Percentiles rank a stretch among this genome's conserved stretches.
phyloP scores from a whole-genome alignment of 306 rosid species.

The Quercus suber region DNA sequence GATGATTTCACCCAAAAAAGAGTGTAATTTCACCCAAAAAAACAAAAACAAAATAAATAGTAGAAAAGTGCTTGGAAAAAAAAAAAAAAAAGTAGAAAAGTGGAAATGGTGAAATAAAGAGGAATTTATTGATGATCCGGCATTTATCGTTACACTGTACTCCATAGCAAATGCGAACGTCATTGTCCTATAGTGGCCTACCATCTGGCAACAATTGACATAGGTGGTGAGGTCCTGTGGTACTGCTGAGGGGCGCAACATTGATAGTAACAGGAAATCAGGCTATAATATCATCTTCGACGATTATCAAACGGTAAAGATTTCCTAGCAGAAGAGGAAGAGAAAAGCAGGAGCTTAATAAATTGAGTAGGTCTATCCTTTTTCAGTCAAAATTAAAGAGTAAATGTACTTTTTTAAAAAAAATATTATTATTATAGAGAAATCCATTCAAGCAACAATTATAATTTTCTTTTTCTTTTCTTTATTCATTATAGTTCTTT shows the following conservation, averaged over 20 bases:
- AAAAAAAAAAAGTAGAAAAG: too few relatives aligned
- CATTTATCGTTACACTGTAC: background rate
- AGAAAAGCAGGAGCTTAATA: background rate
- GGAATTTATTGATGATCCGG: background rate
- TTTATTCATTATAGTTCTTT: too few relatives aligned
- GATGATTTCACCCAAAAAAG: too few relatives aligned
- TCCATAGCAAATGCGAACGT: background rate
- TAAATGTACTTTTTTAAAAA: too few relatives aligned
- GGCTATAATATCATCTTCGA: slow-evolving; percentile 7
- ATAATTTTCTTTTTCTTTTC: too few relatives aligned
- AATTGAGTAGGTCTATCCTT: background rate
- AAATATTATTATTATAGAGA: too few relatives aligned
- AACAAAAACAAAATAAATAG: too few relatives aligned
- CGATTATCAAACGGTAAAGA: slow-evolving; percentile 16
- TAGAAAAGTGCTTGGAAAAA: too few relatives aligned
- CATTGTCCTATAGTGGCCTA: background rate
- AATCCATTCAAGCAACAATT: too few relatives aligned
- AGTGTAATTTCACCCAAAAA: too few relatives aligned
- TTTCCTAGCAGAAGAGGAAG: background rate
- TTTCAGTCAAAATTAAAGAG: too few relatives aligned
- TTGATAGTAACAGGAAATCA: background rate
- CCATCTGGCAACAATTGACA: background rate
- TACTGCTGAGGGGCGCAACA: slow-evolving; percentile 7
- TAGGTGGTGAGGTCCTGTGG: background rate
- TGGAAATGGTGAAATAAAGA: background rate